Evolutionary conservation across 768 basidiomycete genomes (phyloP), one percentile per base, ranked within the genome.

Genomic region (Leccinum barrowsii): DNA sequence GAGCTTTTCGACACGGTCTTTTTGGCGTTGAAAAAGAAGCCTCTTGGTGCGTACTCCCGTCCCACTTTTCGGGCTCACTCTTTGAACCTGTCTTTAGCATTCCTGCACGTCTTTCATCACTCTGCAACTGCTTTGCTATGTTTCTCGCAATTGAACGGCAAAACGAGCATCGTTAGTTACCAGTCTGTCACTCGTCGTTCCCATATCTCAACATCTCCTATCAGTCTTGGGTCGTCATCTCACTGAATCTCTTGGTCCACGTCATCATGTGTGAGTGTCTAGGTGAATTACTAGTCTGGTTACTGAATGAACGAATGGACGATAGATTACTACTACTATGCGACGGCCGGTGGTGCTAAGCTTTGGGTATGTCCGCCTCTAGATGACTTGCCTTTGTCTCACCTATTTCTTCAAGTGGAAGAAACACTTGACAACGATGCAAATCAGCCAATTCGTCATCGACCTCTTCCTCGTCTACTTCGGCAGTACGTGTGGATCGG

Each of bases 61-160:
- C 21, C 47, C 28, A 53, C 46, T 32, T 30, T 21, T 32, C 48
- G 12, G 28, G 17, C 42, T 53, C n/a, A 17, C 37, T 52, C 30
- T 48, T 62, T 30, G 55, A 56, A 57, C 30, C 8, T 60, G 22
- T 19, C 5, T 26, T 44, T 65, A 95, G 94, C 92, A 66, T 98
- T 99, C 78, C 78, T 99, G 60, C 97, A 98, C 75, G 96, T 99
- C 62, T 98, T 97, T 81, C 97, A 98, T 75, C 97, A 99, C 79
- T 93, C 97, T 58, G 97, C 96, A 17, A 98, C 97, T 58, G 96
- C 96, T 59, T 75, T 98, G 60, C 79, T 99, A 58, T 98, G 97
- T 77, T 98, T 86, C 73, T 86, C 87, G 55, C 96, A 99, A 77
- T 81, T 99, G 64, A 89, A 97, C 66, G 97, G 97, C 63, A 86